A percentile compares a stretch with the other conserved stretches of the same genome.
These are phyloP conservation scores for Escallonia rubra DNA, from an alignment of 129 eudicot species.

Conservation along the genomic window DNA sequence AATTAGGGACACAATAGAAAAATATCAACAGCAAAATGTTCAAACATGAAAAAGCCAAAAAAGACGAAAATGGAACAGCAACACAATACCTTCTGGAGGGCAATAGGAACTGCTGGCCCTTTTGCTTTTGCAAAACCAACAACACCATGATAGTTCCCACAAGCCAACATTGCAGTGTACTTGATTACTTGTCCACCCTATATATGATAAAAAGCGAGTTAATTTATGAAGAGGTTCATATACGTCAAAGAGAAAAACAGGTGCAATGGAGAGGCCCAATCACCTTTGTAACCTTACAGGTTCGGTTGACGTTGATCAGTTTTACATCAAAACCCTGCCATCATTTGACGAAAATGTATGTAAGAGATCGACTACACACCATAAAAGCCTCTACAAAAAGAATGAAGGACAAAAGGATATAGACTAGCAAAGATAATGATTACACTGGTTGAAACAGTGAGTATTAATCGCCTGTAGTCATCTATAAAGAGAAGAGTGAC, in stretches of 20 bases:
- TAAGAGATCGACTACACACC: too few relatives aligned
- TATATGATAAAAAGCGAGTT: constrained; percentile 1
- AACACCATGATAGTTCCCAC: constrained; percentile 90
- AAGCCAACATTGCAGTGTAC: constrained; percentile 80
- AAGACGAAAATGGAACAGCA: background rate
- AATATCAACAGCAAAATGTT: too few relatives aligned
- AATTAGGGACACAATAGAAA: too few relatives aligned
- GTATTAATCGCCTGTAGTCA: too few relatives aligned
- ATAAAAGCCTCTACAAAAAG: too few relatives aligned
- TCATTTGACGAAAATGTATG: background rate
- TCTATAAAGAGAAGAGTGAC: too few relatives aligned
- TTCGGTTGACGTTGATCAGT: constrained; percentile 64
- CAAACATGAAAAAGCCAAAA: background rate
- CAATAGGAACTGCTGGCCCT: constrained; percentile 65
- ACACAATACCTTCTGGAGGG: constrained; percentile 67
- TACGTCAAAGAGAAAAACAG: constrained; percentile 4
- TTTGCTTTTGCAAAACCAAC: constrained; percentile 95
- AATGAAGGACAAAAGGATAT: too few relatives aligned
- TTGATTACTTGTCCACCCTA: constrained; percentile 86
- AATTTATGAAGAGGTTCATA: constrained; percentile 7
- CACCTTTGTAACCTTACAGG: constrained; percentile 97
- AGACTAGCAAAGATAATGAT: too few relatives aligned
- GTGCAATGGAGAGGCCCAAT: background rate
- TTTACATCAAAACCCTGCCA: constrained; percentile 91
- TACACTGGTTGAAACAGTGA: too few relatives aligned